Evolutionary conservation across 129 eudicot genomes (phyloP).

Genomic region (Silybum marianum): DNA sequence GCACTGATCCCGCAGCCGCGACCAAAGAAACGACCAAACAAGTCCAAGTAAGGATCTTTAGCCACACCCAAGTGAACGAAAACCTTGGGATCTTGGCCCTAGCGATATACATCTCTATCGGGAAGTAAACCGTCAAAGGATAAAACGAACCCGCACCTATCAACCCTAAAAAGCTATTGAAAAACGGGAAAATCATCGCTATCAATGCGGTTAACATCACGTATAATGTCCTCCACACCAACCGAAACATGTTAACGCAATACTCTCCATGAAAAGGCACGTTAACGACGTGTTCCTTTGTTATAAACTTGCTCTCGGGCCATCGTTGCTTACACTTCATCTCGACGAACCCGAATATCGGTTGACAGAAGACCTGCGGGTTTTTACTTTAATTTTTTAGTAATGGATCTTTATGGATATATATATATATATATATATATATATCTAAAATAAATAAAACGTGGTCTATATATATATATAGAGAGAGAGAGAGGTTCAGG

Average conservation of each 20-base stretch:
- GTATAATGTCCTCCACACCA: constrained; percentile 82
- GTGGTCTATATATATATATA: too few species aligned
- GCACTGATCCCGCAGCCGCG: constrained; percentile 85
- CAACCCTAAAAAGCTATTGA: constrained; percentile 84
- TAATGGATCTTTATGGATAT: background rate
- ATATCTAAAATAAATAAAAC: too few species aligned
- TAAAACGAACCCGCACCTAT: constrained; percentile 87
- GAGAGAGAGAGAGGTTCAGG: too few species aligned
- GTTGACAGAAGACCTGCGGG: constrained; percentile 69
- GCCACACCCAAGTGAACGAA: constrained; percentile 72
- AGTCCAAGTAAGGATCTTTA: constrained; percentile 61
- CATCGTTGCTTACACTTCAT: constrained; percentile 43
- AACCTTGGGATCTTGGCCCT: constrained; percentile 67
- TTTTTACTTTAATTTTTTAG: background rate
- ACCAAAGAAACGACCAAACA: constrained; percentile 72
- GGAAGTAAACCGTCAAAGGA: constrained; percentile 88
- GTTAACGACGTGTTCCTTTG: constrained; percentile 36
- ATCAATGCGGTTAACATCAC: constrained; percentile 61
- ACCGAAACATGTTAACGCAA: constrained; percentile 63
- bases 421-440: too few species aligned
- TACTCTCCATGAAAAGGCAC: constrained; percentile 49
- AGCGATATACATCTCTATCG: constrained; percentile 82
- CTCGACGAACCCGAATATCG: constrained; percentile 75
- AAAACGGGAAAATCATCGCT: constrained; percentile 90
- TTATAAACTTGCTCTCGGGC: constrained; percentile 78